Conservation (phyloP, 345 rosid genomes). For the Acer negundo region DNA sequence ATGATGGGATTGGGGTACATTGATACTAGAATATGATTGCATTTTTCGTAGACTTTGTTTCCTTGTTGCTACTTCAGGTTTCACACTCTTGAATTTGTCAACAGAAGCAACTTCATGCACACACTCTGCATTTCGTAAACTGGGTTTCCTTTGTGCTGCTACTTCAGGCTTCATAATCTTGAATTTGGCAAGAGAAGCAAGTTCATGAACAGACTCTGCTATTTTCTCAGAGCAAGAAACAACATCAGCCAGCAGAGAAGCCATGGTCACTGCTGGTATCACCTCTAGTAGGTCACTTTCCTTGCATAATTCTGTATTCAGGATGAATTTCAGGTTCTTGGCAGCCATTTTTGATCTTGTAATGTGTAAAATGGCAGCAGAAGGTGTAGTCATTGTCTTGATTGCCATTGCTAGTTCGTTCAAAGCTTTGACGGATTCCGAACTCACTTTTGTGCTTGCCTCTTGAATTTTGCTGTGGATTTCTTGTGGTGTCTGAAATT, state of each 20-base stretch:
- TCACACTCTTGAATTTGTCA: slow-evolving; percentile 28
- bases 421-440: slow-evolving; percentile 34
- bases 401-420: slow-evolving; percentile 35
- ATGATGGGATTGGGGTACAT: not conserved
- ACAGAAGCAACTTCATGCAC: slow-evolving; percentile 12
- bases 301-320: slow-evolving; percentile 21
- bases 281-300: slow-evolving; percentile 23
- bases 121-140: not conserved
- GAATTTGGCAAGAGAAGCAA: slow-evolving; percentile 32
- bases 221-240: slow-evolving; percentile 32
- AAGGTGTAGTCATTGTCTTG: slow-evolving; percentile 27
- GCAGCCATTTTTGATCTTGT: slow-evolving; percentile 31
- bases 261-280: slow-evolving; percentile 24
- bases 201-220: slow-evolving; percentile 32
- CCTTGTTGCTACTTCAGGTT: not conserved
- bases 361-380: slow-evolving; percentile 26
- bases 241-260: slow-evolving; percentile 33
- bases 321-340: slow-evolving; percentile 18
- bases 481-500: slow-evolving; percentile 28
- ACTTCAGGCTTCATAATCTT: slow-evolving; percentile 11
- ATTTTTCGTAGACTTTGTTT: not conserved
- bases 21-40: not conserved
- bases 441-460: slow-evolving; percentile 30
- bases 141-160: not conserved
- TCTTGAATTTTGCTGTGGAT: slow-evolving; percentile 28